Conservation (phyloP, 1,284 basidiomycete species). For the Vanrija humicola region DNA sequence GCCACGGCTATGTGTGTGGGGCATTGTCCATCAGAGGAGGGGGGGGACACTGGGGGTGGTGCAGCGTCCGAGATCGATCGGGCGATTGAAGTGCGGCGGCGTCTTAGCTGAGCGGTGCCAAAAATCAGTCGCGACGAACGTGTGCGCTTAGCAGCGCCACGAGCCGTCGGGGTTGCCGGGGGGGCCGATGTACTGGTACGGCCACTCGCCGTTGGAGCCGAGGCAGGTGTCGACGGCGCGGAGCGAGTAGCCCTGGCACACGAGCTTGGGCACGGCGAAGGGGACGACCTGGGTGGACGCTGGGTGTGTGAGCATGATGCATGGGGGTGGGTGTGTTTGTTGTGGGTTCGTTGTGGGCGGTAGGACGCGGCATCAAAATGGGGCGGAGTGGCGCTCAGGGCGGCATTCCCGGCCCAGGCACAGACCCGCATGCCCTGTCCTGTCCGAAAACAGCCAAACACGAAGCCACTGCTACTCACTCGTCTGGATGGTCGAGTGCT, state of each 20-base stretch:
- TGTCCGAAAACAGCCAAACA: constrained; percentile 1
- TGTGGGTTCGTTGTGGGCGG: too few relatives aligned
- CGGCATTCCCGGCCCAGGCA: background rate
- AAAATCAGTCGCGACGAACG: too few relatives aligned
- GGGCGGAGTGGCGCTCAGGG: too few relatives aligned
- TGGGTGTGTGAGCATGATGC: background rate
- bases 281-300: constrained; percentile 36
- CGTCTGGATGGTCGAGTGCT: constrained; percentile 31
- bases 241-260: constrained; percentile 39
- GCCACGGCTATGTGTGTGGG: too few relatives aligned
- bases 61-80: too few relatives aligned
- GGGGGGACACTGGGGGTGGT: too few relatives aligned
- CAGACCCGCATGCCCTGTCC: background rate
- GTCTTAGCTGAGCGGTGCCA: too few relatives aligned
- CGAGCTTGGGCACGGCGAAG: constrained; percentile 30
- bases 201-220: constrained; percentile 41
- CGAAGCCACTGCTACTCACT: constrained; percentile 11
- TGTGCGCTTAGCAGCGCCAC: constrained; percentile 35
- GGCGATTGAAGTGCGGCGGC: too few relatives aligned
- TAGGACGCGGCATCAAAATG: too few relatives aligned
- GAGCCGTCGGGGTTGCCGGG: constrained; percentile 34
- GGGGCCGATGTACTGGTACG: constrained; percentile 39
- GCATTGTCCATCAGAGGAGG: too few relatives aligned
- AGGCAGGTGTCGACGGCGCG: constrained; percentile 47
- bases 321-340: too few relatives aligned